A percentile compares a stretch with the other conserved stretches of the same genome.
Evolutionary conservation across 176 grass and related monocot genomes (phyloP).

Genomic region (Musa beccarii): DNA sequence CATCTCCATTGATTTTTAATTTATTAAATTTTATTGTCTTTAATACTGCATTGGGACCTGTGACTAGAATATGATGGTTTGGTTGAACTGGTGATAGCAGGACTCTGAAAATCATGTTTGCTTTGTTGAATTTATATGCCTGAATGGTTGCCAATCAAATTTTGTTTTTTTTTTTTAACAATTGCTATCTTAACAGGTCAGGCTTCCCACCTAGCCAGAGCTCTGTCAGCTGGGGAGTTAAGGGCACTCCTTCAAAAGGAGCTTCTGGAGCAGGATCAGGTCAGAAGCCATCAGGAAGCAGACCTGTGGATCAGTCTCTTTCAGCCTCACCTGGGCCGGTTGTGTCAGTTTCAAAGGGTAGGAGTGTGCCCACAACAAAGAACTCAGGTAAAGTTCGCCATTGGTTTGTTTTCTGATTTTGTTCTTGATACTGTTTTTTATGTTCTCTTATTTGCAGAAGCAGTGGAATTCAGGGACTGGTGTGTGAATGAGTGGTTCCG

Average conservation of each 20-base stretch:
- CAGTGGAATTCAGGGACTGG: conserved; percentile 89
- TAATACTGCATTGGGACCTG: no score
- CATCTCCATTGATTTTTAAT: no score
- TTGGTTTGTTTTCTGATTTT: neutral
- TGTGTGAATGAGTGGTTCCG: conserved; percentile 65
- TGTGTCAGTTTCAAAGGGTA: conserved; percentile 35
- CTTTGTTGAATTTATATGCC: neutral
- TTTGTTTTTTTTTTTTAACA: neutral
- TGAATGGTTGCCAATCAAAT: neutral
- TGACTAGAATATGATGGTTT: no score
- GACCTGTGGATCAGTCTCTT: conserved; percentile 22
- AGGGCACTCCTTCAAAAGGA: conserved; percentile 33
- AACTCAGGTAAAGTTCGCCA: conserved; percentile 39
- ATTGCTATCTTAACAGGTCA: conserved; percentile 36
- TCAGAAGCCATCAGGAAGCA: conserved; percentile 44
- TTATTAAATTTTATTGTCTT: no score
- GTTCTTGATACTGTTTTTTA: conserved; percentile 15
- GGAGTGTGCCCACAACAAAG: conserved; percentile 46
- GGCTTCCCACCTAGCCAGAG: conserved; percentile 56
- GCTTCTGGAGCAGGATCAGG: conserved; percentile 32
- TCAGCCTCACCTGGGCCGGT: conserved; percentile 22
- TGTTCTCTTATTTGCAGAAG: conserved; percentile 46
- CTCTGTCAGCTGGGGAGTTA: conserved; percentile 35
- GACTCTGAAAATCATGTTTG: neutral
- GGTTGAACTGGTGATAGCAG: neutral